Conservation (phyloP, 345 rosid genomes). For the Eucalyptus regnans region DNA sequence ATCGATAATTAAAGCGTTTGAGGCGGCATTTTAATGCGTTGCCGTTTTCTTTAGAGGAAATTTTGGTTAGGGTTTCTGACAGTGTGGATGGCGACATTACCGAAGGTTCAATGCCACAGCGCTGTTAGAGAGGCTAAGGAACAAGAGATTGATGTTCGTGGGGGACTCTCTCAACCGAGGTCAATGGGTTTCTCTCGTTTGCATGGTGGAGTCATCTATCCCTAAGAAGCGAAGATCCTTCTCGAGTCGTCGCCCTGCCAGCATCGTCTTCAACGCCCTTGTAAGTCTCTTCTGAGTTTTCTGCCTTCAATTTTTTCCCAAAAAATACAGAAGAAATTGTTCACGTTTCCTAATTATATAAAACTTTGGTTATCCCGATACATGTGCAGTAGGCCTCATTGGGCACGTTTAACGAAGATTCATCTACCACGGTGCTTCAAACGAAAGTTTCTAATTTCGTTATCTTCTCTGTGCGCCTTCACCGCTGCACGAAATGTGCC, state of each 20-base stretch:
- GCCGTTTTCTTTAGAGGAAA: neutral
- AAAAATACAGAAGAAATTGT: neutral
- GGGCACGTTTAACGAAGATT: neutral
- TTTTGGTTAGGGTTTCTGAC: neutral
- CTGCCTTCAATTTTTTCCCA: neutral
- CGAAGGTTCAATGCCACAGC: conserved; percentile 13
- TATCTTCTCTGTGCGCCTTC: neutral
- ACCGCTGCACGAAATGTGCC: neutral
- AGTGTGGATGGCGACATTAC: neutral
- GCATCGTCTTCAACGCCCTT: neutral
- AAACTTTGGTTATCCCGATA: neutral
- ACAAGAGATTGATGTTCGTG: conserved; percentile 84
- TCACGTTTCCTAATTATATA: neutral
- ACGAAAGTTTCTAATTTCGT: neutral
- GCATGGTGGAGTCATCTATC: conserved; percentile 57
- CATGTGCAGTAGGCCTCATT: neutral
- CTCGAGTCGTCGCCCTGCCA: conserved; percentile 40
- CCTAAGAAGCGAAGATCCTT: conserved; percentile 34
- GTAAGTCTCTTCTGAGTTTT: neutral
- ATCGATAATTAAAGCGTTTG: neutral
- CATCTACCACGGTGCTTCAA: neutral
- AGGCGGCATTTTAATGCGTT: neutral
- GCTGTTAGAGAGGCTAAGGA: conserved; percentile 65
- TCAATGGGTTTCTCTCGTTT: conserved; percentile 97
- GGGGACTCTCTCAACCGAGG: conserved; percentile 89